phyloP scores from a whole-genome alignment of 2,329 filamentous ascomycete genomes.

The Paracoccidioides lutzii region DNA sequence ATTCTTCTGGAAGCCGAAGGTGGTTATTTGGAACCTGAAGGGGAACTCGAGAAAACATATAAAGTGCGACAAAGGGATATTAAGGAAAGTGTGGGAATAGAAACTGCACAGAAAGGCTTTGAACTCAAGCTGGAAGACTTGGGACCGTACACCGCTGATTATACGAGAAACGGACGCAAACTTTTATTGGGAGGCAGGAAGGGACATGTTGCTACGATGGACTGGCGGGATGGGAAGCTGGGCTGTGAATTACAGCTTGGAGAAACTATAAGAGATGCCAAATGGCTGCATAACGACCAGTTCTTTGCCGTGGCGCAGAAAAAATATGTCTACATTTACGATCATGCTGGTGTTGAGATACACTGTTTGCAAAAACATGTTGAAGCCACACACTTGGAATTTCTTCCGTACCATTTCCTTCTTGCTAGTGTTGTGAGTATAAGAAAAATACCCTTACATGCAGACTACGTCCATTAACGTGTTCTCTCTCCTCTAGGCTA shows the following conservation, averaged over 20 bases:
- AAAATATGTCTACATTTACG: constrained; percentile 95
- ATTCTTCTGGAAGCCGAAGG: constrained; percentile 77
- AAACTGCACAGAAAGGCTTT: constrained; percentile 85
- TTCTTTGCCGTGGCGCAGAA: constrained; percentile 91
- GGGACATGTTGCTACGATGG: constrained; percentile 90
- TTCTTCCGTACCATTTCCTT: constrained; percentile 90
- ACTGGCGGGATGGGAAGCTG: constrained; percentile 85
- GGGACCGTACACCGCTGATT: constrained; percentile 80
- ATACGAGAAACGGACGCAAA: constrained; percentile 77
- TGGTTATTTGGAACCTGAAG: constrained; percentile 80
- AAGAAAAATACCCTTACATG: neutral
- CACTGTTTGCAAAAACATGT: constrained; percentile 83
- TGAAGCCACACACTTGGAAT: constrained; percentile 88
- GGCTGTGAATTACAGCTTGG: constrained; percentile 82
- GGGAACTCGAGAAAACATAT: constrained; percentile 81
- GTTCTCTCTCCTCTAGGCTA: constrained; percentile 42
- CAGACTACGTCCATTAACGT: neutral
- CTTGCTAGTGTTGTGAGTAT: constrained; percentile 64
- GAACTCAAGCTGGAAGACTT: constrained; percentile 71
- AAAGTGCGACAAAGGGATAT: constrained; percentile 86
- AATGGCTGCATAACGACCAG: constrained; percentile 91
- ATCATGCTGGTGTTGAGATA: constrained; percentile 76
- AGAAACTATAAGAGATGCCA: constrained; percentile 79
- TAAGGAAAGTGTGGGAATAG: constrained; percentile 56
- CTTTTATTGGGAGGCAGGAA: constrained; percentile 77